A percentile compares a stretch with the other conserved stretches of the same genome.
phyloP scores from a whole-genome alignment of 1,284 basidiomycete species.

The Tilletia indica region DNA sequence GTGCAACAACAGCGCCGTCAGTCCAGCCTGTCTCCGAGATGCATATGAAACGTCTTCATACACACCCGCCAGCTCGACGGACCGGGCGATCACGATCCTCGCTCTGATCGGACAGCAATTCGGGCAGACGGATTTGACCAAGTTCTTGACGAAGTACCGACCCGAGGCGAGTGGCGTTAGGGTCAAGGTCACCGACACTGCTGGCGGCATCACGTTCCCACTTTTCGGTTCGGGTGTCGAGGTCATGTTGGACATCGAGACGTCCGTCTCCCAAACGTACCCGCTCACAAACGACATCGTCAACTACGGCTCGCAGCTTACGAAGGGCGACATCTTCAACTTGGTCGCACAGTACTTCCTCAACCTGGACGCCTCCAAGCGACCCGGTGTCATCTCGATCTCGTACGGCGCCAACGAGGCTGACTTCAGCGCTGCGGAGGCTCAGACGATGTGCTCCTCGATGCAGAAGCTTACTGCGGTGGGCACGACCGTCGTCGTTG shows the following conservation, averaged over 20 bases:
- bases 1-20: constrained; percentile 16
- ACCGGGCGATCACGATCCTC: constrained; percentile 16
- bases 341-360: constrained; percentile 14
- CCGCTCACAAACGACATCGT: constrained; percentile 18
- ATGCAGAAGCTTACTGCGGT: constrained; percentile 25
- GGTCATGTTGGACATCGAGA: constrained; percentile 19
- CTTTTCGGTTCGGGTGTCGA: neutral
- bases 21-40: constrained; percentile 16
- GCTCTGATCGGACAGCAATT: constrained; percentile 18
- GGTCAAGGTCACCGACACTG: constrained; percentile 11
- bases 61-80: neutral
- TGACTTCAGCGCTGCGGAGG: constrained; percentile 13
- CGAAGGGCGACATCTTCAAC: constrained; percentile 20
- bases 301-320: constrained; percentile 13
- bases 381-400: constrained; percentile 22
- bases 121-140: constrained; percentile 9
- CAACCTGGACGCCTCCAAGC: constrained; percentile 9
- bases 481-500: constrained; percentile 28
- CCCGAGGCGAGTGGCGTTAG: constrained; percentile 8
- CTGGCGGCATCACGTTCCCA: constrained; percentile 17
- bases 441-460: constrained; percentile 22
- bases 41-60: constrained; percentile 19
- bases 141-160: constrained; percentile 19
- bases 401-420: constrained; percentile 22
- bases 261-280: constrained; percentile 18